These are phyloP conservation scores for Phytophthora fragariaefolia DNA, from an alignment of 352 stramenopile genomes.

Conservation along the genomic window DNA sequence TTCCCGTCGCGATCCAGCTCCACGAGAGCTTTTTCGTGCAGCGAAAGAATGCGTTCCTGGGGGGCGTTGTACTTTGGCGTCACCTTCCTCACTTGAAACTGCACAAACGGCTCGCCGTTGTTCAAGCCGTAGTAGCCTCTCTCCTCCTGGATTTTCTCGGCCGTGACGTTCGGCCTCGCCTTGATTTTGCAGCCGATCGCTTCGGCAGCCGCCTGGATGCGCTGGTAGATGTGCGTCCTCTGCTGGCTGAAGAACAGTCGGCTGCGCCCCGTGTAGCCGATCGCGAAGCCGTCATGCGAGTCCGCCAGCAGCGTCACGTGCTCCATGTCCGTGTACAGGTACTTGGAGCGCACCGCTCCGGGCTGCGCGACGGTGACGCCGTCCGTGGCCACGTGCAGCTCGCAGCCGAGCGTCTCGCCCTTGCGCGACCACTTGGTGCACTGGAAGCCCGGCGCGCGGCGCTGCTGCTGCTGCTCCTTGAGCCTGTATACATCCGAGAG, in stretches of 20 bases:
- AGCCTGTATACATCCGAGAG: slow-evolving; percentile 84
- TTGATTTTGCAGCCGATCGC: slow-evolving; percentile 66
- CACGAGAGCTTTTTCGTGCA: slow-evolving; percentile 75
- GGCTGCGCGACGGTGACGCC: slow-evolving; percentile 50
- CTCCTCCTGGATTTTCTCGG: slow-evolving; percentile 55
- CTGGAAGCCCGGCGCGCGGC: slow-evolving; percentile 45
- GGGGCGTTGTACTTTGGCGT: slow-evolving; percentile 67
- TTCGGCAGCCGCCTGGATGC: slow-evolving; percentile 62
- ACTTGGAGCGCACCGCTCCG: slow-evolving; percentile 68
- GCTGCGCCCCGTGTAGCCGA: slow-evolving; percentile 71
- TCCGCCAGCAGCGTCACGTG: slow-evolving; percentile 66
- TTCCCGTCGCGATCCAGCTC: slow-evolving; percentile 61
- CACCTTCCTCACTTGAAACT: slow-evolving; percentile 74
- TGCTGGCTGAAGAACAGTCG: slow-evolving; percentile 79
- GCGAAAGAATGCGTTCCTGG: slow-evolving; percentile 59
- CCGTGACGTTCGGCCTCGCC: slow-evolving; percentile 42
- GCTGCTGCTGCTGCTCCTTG: slow-evolving; percentile 60
- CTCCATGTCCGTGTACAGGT: slow-evolving; percentile 84
- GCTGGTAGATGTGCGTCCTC: slow-evolving; percentile 53
- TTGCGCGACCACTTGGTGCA: slow-evolving; percentile 76
- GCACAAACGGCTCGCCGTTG: slow-evolving; percentile 64
- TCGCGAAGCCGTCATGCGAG: slow-evolving; percentile 63
- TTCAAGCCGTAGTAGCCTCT: slow-evolving; percentile 52
- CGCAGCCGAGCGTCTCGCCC: slow-evolving; percentile 47
- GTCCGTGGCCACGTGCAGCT: slow-evolving; percentile 69